phyloP scores from a whole-genome alignment of 2,329 filamentous ascomycete species.

The Rachicladosporium sp. region DNA sequence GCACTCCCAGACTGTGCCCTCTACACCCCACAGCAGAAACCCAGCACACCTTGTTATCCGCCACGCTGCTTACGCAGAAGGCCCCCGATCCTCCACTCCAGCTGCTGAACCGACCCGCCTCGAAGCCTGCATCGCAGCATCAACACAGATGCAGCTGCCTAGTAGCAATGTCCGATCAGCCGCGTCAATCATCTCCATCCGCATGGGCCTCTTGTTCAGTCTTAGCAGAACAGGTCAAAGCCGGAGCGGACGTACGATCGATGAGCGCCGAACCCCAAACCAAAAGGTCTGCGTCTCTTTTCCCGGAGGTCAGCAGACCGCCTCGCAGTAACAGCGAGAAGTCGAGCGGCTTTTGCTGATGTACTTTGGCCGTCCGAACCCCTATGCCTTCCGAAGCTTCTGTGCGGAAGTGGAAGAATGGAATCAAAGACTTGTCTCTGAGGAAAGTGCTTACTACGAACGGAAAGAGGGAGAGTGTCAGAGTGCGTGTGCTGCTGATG shows the following conservation, averaged over 20 bases:
- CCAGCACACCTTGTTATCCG: constrained; percentile 18
- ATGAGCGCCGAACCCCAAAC: constrained; percentile 43
- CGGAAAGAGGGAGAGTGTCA: constrained; percentile 22
- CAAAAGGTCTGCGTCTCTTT: constrained; percentile 14
- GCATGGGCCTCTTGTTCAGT: constrained; percentile 8
- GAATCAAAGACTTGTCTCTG: constrained; percentile 92
- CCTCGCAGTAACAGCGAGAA: constrained; percentile 4
- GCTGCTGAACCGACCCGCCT: constrained; percentile 29
- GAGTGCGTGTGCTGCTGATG: not conserved
- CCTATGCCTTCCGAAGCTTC: constrained; percentile 47
- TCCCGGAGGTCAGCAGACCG: not conserved
- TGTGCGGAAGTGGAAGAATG: constrained; percentile 41
- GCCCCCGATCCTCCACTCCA: constrained; percentile 35
- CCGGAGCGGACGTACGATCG: constrained; percentile 36
- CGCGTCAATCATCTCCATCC: constrained; percentile 53
- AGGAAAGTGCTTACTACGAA: constrained; percentile 65
- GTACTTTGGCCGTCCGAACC: constrained; percentile 70
- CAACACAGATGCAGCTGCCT: constrained; percentile 4
- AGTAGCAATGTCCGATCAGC: constrained; percentile 43
- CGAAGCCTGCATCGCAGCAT: constrained; percentile 17
- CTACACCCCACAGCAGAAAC: no score
- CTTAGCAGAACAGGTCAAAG: constrained; percentile 24
- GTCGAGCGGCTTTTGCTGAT: constrained; percentile 77
- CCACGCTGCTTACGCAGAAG: constrained; percentile 25
- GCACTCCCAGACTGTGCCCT: no score